These are phyloP conservation scores for Penicillium verhagenii DNA, from an alignment of 495 filamentous ascomycete species.

Conservation along the genomic window DNA sequence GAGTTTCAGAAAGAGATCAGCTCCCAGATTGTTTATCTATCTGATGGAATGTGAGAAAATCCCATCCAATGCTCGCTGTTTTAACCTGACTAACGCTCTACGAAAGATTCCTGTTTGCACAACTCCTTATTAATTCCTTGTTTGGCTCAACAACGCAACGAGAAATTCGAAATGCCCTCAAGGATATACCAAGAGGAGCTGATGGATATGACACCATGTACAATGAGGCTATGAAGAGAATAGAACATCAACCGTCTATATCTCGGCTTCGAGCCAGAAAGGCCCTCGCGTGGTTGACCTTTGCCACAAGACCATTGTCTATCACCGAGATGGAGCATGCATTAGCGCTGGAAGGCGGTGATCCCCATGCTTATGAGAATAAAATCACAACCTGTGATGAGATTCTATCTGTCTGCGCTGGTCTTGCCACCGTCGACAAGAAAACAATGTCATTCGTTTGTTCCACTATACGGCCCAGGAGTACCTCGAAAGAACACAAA, in stretches of 20 bases:
- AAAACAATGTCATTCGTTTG: neutral
- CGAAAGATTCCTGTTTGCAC: neutral
- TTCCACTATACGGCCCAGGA: neutral
- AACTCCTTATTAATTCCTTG: neutral
- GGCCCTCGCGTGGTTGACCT: neutral
- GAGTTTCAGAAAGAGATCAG: neutral
- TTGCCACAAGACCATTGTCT: neutral
- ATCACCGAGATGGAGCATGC: neutral
- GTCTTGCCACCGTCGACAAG: neutral
- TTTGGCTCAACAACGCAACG: neutral
- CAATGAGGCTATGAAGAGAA: neutral
- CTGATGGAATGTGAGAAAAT: neutral
- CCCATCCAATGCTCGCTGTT: neutral
- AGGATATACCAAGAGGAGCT: neutral
- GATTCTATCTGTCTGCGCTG: neutral
- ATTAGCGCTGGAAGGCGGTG: neutral
- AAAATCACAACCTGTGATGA: neutral
- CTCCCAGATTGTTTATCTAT: neutral
- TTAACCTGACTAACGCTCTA: neutral
- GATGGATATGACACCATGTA: neutral
- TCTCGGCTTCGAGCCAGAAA: neutral
- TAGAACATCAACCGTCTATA: neutral
- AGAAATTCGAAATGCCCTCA: neutral
- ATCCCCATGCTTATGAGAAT: neutral
- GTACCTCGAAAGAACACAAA: neutral